Base-by-base conservation (phyloP, 495 filamentous ascomycete genomes). In the Penicillium crystallinum region DNA sequence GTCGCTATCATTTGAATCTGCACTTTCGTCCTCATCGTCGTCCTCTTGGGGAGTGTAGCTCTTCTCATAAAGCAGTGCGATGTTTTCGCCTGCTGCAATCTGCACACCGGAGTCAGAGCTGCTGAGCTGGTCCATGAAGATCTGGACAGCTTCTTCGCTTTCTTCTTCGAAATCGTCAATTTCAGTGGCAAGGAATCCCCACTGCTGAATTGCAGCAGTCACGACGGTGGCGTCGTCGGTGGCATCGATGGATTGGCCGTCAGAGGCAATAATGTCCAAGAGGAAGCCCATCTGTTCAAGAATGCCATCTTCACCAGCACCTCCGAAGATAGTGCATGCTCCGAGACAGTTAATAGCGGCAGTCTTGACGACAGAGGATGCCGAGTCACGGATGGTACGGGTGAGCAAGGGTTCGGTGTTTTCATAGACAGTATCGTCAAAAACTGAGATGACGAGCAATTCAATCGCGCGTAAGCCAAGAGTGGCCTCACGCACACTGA, bases 1-100 rank as follows among this genome's bases (percentile, higher is more conserved):
- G 37, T 70, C 62, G 54, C 33, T 75, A 34, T 68, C 81, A 2
- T 43, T 17, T 5, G 77, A 75, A 23, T 78, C 72, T 23, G 73
- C 69, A 0, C 64, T 68, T 12, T 85, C 79, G 15, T 85, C 83
- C 1, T 84, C 83, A 2, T 84, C 78, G 15, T 85, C 83, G 1
- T 84, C 75, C 53, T 81, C 79, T 58, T 75, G 71, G 1, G 73
- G 71, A 0, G 83, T 77, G 73, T 88, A 83, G 63, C 81, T 85
- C 65, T 90, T 90, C 61, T 97, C 92, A 58, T 89, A 95, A 1
- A 97, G 75, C 1, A 96, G 73, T 2, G 92, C 92, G 55, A 97
- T 93, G 64, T 91, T 91, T 58, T 91, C 85, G 0, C 90, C 93
- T 1, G 93, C 90, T 2, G 88, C 83, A 45, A 93, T 83, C 65